These are phyloP conservation scores for Naganishia vaughanmartiniae DNA, from an alignment of 768 basidiomycete species.

Conservation along the genomic window DNA sequence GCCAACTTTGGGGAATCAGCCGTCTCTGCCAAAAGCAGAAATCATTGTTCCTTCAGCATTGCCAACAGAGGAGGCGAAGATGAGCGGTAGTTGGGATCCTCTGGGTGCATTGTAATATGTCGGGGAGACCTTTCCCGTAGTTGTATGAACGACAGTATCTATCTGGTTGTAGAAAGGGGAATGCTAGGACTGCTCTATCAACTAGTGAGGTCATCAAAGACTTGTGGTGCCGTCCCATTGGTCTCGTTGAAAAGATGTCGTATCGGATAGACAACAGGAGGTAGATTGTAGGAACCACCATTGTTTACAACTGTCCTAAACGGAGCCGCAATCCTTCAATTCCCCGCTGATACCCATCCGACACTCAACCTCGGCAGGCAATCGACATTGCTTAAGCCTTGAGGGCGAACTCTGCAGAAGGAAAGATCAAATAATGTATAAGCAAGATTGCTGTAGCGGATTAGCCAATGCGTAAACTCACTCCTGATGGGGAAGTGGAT, in stretches of 20 bases:
- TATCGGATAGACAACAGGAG: constrained; percentile 8
- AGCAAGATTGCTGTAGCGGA: not conserved
- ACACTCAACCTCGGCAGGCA: constrained; percentile 21
- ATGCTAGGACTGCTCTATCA: not conserved
- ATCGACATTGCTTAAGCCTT: constrained; percentile 60
- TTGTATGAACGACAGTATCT: constrained; percentile 8
- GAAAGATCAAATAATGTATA: not conserved
- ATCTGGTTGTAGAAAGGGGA: not conserved
- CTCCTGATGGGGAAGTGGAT: constrained; percentile 85
- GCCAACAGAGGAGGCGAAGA: not conserved
- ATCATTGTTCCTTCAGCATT: not conserved
- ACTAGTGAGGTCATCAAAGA: not conserved
- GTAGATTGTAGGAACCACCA: constrained; percentile 18
- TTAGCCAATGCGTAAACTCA: constrained; percentile 22
- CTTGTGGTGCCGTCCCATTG: not conserved
- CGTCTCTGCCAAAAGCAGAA: not conserved
- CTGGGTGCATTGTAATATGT: constrained; percentile 19
- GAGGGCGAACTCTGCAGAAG: constrained; percentile 70
- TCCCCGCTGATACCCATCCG: constrained; percentile 6
- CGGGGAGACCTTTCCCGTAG: not conserved
- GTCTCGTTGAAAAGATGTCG: constrained; percentile 19
- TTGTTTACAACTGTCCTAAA: constrained; percentile 21
- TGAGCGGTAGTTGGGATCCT: constrained; percentile 26
- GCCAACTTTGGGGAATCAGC: not conserved
- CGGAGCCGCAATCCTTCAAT: constrained; percentile 18